These are phyloP conservation scores for Phytophthora ramorum DNA, from an alignment of 352 stramenopile species.

Conservation along the genomic window DNA sequence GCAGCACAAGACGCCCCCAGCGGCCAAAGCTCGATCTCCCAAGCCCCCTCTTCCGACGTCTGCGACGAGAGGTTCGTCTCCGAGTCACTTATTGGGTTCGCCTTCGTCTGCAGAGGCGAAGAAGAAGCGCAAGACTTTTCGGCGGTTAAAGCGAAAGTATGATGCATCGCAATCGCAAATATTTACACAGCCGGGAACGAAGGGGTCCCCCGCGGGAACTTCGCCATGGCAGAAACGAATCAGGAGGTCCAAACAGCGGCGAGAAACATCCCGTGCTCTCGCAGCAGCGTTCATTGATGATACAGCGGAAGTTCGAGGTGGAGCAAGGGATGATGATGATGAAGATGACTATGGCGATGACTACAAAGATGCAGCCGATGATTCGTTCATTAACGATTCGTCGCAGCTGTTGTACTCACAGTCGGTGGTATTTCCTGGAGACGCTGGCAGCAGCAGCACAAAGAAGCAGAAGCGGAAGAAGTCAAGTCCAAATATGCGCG, in stretches of 20 bases:
- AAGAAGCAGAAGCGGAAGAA: slow-evolving; percentile 42
- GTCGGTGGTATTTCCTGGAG: slow-evolving; percentile 39
- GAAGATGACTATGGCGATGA: slow-evolving; percentile 74
- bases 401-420: slow-evolving; percentile 85
- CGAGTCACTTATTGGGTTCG: slow-evolving; percentile 60
- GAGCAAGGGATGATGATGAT: slow-evolving; percentile 59
- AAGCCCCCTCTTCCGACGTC: slow-evolving; percentile 25
- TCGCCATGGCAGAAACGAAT: slow-evolving; percentile 74
- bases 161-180: slow-evolving; percentile 52
- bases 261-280: slow-evolving; percentile 40
- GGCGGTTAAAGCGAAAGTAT: slow-evolving; percentile 77
- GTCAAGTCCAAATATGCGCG: slow-evolving; percentile 65
- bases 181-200: slow-evolving; percentile 25
- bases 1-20: slow-evolving; percentile 13
- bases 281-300: slow-evolving; percentile 74
- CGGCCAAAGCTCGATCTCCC: slow-evolving; percentile 3
- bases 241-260: slow-evolving; percentile 56
- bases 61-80: slow-evolving; percentile 36
- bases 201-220: slow-evolving; percentile 14
- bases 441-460: slow-evolving; percentile 11
- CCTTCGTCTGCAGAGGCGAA: slow-evolving; percentile 48
- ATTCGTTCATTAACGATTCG: slow-evolving; percentile 87
- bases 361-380: slow-evolving; percentile 54
- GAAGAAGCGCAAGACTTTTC: slow-evolving; percentile 73
- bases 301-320: slow-evolving; percentile 63